Base-by-base conservation (phyloP, 768 basidiomycete species). In the Pilatotrama ljubarskyi region DNA sequence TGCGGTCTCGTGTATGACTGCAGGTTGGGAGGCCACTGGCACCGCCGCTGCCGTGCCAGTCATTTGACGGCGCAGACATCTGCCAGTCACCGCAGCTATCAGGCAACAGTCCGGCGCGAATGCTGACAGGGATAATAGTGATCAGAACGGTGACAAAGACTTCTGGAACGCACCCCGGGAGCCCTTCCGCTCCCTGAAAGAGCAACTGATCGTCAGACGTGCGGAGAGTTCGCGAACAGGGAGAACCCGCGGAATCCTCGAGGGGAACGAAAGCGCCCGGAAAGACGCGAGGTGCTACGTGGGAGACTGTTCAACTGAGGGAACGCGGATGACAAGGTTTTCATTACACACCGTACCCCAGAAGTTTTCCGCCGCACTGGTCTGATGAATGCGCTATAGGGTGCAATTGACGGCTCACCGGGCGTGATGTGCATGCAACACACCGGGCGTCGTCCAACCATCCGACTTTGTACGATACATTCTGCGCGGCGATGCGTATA, bases 331-430 rank as follows among this genome's bases (percentile, higher is more conserved):
- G 61, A 61, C 55, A 62, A 62, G 61, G 61, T 62, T 62, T 52
- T 53, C 61, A 52, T 56, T 56, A 57, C 55, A 44, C 55, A 62
- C 40, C 55, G 61, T 40, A 62, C 61, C 61, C 61, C 61, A 62
- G 55, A 62, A 62, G 55, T 62, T 62, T 62, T 62, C 48, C 46
- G 43, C n/a, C 50, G 49, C 44, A 35, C 49, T 32, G 42, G 41
- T 53, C 53, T 48, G 61, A 55, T 52, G 6, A 41, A 25, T 49
- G 42, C 36, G 38, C 20, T 57, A 61, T 61, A 29, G 55, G 38
- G 46, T 61, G 53, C 59, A 53, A 40, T 26, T 29, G 48, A 50
- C 59, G 53, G 46, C 40, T 40, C 20, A 32, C 32, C 10, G 20
- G 40, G 25, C 48, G 53, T 37, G 53, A 41, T 24, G 49, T 36